These are phyloP conservation scores for Graphilbum fragrans DNA, from an alignment of 2,329 filamentous ascomycete species.

Conservation along the genomic window DNA sequence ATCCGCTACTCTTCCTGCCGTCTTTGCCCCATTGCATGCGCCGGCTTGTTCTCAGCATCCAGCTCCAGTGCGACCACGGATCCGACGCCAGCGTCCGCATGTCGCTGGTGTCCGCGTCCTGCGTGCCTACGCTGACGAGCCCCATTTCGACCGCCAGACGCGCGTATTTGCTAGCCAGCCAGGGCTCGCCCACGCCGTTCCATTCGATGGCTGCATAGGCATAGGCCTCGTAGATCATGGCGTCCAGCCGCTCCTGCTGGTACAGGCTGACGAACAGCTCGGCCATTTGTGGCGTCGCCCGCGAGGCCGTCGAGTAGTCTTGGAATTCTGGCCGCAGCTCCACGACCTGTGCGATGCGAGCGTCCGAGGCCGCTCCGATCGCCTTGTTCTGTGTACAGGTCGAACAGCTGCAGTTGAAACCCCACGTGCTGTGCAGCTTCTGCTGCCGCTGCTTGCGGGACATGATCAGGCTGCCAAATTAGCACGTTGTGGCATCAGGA, in stretches of 20 bases:
- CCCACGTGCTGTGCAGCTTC: slow-evolving; percentile 22
- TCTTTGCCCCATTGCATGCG: slow-evolving; percentile 18
- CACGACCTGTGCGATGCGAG: slow-evolving; percentile 22
- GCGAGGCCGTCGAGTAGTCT: slow-evolving; percentile 17
- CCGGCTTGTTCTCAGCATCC: slow-evolving; percentile 21
- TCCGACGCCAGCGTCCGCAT: slow-evolving; percentile 21
- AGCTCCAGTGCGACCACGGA: slow-evolving; percentile 27
- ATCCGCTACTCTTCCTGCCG: slow-evolving; percentile 3
- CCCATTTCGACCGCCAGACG: slow-evolving; percentile 23
- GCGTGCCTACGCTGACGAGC: slow-evolving; percentile 17
- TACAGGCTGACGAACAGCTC: slow-evolving; percentile 25
- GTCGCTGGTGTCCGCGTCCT: slow-evolving; percentile 19
- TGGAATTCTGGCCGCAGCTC: slow-evolving; percentile 17
- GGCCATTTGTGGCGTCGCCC: slow-evolving; percentile 23
- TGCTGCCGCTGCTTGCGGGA: slow-evolving; percentile 16
- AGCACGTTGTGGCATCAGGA: background rate
- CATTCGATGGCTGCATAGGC: slow-evolving; percentile 24
- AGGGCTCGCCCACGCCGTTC: slow-evolving; percentile 25
- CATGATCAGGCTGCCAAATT: slow-evolving; percentile 21
- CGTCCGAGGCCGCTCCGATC: slow-evolving; percentile 21
- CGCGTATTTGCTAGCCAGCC: slow-evolving; percentile 25
- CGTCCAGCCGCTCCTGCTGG: slow-evolving; percentile 26
- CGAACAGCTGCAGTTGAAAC: slow-evolving; percentile 27
- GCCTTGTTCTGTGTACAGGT: slow-evolving; percentile 19
- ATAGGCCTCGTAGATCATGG: slow-evolving; percentile 21